Percentiles rank a stretch among this genome's conserved stretches.
phyloP scores from a whole-genome alignment of 2,329 filamentous ascomycete species.

The Coniochaeta ligniaria region DNA sequence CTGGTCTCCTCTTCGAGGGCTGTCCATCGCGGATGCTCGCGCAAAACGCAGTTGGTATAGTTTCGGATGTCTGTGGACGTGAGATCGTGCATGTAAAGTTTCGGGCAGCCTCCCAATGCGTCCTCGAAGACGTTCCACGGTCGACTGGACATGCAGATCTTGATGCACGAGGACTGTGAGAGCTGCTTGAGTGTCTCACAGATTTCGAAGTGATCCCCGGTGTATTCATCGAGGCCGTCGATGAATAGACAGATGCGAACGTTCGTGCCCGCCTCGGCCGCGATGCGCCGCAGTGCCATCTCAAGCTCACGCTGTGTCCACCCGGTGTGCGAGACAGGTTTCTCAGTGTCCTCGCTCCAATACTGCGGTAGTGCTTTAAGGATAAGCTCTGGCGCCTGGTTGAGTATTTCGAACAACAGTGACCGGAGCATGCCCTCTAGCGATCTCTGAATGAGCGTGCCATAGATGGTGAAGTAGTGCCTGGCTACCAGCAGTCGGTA shows the following conservation, averaged over 20 bases:
- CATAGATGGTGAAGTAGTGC: slow-evolving; percentile 5
- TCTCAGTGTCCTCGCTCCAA: neutral
- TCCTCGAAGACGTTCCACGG: neutral
- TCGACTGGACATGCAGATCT: neutral
- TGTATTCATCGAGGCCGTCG: neutral
- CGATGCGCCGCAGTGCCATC: neutral
- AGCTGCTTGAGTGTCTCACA: neutral
- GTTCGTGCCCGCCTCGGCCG: neutral
- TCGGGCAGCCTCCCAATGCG: neutral
- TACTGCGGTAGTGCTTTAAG: too few relatives aligned
- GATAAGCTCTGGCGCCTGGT: neutral
- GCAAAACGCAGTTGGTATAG: too few relatives aligned
- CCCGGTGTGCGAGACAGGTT: too few relatives aligned
- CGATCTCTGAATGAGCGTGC: slow-evolving; percentile 1
- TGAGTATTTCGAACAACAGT: neutral
- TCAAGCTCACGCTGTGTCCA: neutral
- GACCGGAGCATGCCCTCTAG: slow-evolving; percentile 1
- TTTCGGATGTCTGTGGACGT: neutral
- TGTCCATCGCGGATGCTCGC: too few relatives aligned
- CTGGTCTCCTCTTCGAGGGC: too few relatives aligned
- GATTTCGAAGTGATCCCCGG: neutral
- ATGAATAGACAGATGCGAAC: neutral
- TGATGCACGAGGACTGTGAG: neutral
- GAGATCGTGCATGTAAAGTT: neutral
- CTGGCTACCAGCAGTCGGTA: neutral